Evolutionary conservation across 805 yeast species (phyloP), one percentile per base, ranked within the genome.

Genomic region (Candida fluviatilis): DNA sequence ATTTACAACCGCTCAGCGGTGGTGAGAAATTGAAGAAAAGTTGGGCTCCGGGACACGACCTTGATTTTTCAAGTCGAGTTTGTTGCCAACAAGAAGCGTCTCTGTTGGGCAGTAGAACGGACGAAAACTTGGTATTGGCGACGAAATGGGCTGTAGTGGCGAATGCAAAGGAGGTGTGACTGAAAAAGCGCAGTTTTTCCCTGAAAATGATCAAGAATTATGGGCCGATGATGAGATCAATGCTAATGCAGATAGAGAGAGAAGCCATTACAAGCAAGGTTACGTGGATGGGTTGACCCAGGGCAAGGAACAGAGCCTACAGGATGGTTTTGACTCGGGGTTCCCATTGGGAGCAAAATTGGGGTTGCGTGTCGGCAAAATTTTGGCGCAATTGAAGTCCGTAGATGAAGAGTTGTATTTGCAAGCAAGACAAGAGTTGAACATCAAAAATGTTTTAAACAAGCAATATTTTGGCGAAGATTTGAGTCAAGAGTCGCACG

Each of bases 311-410:
- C 58, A 60, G 5, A 76, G 82, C 29, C 62, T 88, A 17, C 97
- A 90, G 53, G 52, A 64, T 10, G 96, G 96, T 0, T 90, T 91
- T 52, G 95, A 90, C 55, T 70, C 64, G 2, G 91, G 91, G 0
- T 90, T 79, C 48, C 87, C 86, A 0, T 51, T 63, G 2, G 98
- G 98, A 1, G 87, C 93, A 0, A 53, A 52, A 2, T 43, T 89
- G 1, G 97, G 95, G 0, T 61, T 74, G 0, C 47, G 62, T 12
- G 81, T 80, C 0, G 98, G 98, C 0, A 55, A 58, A 33, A 63
- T 89, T 0, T 44, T 89, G 11, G 86, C 90, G 7, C 62, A 52
- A 25, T 44, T 66, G 31, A 65, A 60, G 36, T n/a, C 21, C 3
- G 17, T 14, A 3, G 55, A 55, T 15, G 39, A 34, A 8, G 52